Evolutionary conservation across 257 asterid genomes (phyloP), one percentile per base, ranked within the genome.

Genomic region (Apocynum venetum): DNA sequence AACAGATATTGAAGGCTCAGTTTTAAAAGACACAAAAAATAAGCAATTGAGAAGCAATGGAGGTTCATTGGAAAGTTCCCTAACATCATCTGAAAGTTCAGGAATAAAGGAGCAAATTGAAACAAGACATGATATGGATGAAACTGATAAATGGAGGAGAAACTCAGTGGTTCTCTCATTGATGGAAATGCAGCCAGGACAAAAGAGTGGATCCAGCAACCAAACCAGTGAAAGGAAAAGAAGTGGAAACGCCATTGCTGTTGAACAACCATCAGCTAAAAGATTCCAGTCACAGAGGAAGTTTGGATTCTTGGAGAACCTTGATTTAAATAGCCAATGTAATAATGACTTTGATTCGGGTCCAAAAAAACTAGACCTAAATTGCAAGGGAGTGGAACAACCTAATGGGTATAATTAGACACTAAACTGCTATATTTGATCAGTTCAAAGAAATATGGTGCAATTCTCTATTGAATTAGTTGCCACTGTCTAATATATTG

Each of bases 11-110:
- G 91, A 85, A 20, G 84, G 87, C 31, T 85, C 89, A 0, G 51
- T 83, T 61, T 46, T 86, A 47, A 87, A 83, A 79, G 80, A 84
- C 48, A 79, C 72, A 41, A 75, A 77, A 43, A 82, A 73, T 55
- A 88, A 80, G 72, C 56, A 71, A 4, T 25, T 79, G 48, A 75
- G 68, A 48, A 84, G 79, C 14, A 86, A 82, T 31, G 75, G 89
- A 72, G 78, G 83, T 71, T 94, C 97, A 0, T 51, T 88, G 3
- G 98, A 94, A 69, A 94, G 94, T 71, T 94, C 97, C 0, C 80
- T 88, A 73, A 94, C 97, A 67, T 90, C 98, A 4, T 88, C 93
- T 1, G 98, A 88, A 68, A 86, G 86, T 82, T 88, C 96, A 38
- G 93, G 53, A 38, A 68, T 82, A 57, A 89, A 84, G 71, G 89